Conservation (phyloP, 805 yeast genomes). For the Ogataea naganishii region DNA sequence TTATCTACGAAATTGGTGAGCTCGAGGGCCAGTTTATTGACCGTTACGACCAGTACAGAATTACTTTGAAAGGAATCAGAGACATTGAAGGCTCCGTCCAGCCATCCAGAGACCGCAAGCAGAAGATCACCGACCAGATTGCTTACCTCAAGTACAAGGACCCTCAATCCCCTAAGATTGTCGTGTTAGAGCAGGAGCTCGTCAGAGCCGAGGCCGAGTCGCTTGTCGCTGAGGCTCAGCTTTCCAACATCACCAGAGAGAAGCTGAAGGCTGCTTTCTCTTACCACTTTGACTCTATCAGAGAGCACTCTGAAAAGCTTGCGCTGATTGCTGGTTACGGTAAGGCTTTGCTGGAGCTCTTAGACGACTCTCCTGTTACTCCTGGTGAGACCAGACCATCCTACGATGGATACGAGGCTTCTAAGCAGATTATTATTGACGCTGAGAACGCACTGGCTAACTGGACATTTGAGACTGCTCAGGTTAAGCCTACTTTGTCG, state of each 20-base stretch:
- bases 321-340: constrained; percentile 88
- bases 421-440: constrained; percentile 79
- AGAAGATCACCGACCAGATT: constrained; percentile 76
- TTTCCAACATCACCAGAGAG: constrained; percentile 82
- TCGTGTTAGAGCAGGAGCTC: constrained; percentile 77
- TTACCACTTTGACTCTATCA: constrained; percentile 77
- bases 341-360: constrained; percentile 72
- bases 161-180: constrained; percentile 76
- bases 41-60: constrained; percentile 78
- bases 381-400: constrained; percentile 92
- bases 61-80: constrained; percentile 71
- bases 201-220: constrained; percentile 91
- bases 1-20: constrained; percentile 77
- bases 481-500: constrained; percentile 72
- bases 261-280: constrained; percentile 77
- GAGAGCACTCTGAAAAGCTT: constrained; percentile 79
- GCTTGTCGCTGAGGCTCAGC: constrained; percentile 85
- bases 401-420: constrained; percentile 82
- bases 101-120: constrained; percentile 82
- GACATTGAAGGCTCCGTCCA: constrained; percentile 84
- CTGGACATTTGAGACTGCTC: constrained; percentile 81
- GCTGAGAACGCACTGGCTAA: constrained; percentile 77
- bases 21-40: constrained; percentile 83
- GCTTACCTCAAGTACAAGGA: constrained; percentile 79
- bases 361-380: constrained; percentile 79